phyloP scores from a whole-genome alignment of 1,139 yeast species.

The Candida tetrigidarum region DNA sequence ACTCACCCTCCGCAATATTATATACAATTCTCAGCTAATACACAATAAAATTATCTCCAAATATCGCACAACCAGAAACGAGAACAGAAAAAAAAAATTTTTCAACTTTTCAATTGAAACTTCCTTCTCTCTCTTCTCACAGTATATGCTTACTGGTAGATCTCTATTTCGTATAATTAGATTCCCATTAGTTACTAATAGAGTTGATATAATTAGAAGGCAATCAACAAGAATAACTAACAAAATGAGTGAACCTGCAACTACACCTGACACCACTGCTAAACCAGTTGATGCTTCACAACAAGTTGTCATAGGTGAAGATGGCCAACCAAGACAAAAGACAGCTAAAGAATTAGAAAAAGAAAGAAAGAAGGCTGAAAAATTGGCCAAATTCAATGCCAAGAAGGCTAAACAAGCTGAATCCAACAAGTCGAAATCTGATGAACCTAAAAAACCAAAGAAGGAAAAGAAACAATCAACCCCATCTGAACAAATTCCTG shows the following conservation, averaged over 20 bases:
- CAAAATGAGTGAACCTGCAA: slow-evolving; percentile 15
- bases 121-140: slow-evolving; percentile 3
- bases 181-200: slow-evolving; percentile 9
- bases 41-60: too few relatives aligned
- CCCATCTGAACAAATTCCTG: slow-evolving; percentile 66
- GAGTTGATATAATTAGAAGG: slow-evolving; percentile 8
- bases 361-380: slow-evolving; percentile 96
- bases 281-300: slow-evolving; percentile 10
- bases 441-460: slow-evolving; percentile 64
- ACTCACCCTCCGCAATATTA: too few relatives aligned
- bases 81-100: slow-evolving; percentile 1
- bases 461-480: slow-evolving; percentile 69
- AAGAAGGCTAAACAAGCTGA: slow-evolving; percentile 79
- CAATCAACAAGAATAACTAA: slow-evolving; percentile 7
- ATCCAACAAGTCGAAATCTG: slow-evolving; percentile 35
- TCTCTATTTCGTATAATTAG: slow-evolving; percentile 17
- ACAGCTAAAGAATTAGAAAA: slow-evolving; percentile 84
- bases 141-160: slow-evolving; percentile 27
- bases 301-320: slow-evolving; percentile 15
- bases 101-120: slow-evolving; percentile 2
- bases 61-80: not conserved
- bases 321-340: slow-evolving; percentile 41
- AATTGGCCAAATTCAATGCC: slow-evolving; percentile 91
- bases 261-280: slow-evolving; percentile 1
- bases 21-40: not conserved